A percentile compares a stretch with the other conserved stretches of the same genome.
Conservation (phyloP, 2,329 filamentous ascomycete genomes). For the Fusarium sp. region DNA sequence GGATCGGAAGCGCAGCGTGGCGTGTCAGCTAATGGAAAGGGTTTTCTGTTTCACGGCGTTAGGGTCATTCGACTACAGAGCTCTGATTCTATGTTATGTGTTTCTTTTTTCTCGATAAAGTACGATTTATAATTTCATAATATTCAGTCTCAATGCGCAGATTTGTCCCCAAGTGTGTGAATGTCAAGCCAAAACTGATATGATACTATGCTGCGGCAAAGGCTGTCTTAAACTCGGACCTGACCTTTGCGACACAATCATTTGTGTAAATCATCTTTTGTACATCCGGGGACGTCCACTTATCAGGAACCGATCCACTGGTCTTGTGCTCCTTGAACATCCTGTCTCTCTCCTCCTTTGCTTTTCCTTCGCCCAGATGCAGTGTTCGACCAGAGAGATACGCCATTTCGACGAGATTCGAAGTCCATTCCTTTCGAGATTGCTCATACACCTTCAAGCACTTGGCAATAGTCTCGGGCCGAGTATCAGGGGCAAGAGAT, state of each 20-base stretch:
- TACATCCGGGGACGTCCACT: slow-evolving; percentile 75
- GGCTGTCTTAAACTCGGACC: slow-evolving; percentile 32
- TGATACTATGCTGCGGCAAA: slow-evolving; percentile 30
- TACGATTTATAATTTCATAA: slow-evolving; percentile 33
- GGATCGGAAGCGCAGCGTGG: slow-evolving; percentile 14
- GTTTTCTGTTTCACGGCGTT: slow-evolving; percentile 34
- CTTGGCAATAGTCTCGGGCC: slow-evolving; percentile 36
- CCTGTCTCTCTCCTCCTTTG: slow-evolving; percentile 65
- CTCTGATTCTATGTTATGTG: slow-evolving; percentile 14
- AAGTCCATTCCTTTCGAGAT: slow-evolving; percentile 41
- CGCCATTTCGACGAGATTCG: slow-evolving; percentile 38
- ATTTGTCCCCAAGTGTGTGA: background rate
- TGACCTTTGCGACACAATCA: slow-evolving; percentile 63
- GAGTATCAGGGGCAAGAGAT: slow-evolving; percentile 29
- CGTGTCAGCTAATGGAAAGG: slow-evolving; percentile 18
- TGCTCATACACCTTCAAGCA: slow-evolving; percentile 39
- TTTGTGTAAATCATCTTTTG: slow-evolving; percentile 72
- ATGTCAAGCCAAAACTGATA: background rate
- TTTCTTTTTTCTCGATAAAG: slow-evolving; percentile 32
- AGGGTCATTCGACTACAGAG: slow-evolving; percentile 24
- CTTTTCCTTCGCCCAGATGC: slow-evolving; percentile 65
- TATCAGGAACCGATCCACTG: slow-evolving; percentile 66
- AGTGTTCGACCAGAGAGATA: slow-evolving; percentile 55
- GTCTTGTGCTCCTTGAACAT: slow-evolving; percentile 61
- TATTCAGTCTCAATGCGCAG: slow-evolving; percentile 2